These are phyloP conservation scores for Dictyostelium gargantuum DNA, from an alignment of 208 protist species.

Conservation along the genomic window DNA sequence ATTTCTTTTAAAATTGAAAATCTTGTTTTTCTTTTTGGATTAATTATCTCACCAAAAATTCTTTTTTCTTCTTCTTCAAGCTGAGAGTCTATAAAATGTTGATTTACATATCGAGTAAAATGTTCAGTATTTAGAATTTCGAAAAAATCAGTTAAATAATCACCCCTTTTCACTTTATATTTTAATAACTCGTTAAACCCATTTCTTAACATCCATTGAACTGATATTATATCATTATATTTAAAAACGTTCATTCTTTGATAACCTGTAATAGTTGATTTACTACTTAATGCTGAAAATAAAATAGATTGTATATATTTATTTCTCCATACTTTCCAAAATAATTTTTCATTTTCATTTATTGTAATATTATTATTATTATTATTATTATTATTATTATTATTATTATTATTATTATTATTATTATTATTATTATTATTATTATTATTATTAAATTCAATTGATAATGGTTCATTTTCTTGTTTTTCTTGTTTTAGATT, in stretches of 20 bases:
- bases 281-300: background rate
- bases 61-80: too few relatives aligned
- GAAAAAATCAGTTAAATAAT: background rate
- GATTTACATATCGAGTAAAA: too few relatives aligned
- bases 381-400: too few relatives aligned
- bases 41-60: too few relatives aligned
- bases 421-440: too few relatives aligned
- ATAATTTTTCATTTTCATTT: background rate
- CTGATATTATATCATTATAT: background rate
- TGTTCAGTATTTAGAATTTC: background rate
- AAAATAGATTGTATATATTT: background rate
- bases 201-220: background rate
- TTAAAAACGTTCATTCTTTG: background rate
- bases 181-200: background rate
- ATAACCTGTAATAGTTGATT: background rate
- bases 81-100: too few relatives aligned
- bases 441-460: too few relatives aligned
- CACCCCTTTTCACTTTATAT: background rate
- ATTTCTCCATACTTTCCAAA: background rate
- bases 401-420: too few relatives aligned
- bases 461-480: too few relatives aligned
- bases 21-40: too few relatives aligned
- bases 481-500: too few relatives aligned
- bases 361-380: too few relatives aligned
- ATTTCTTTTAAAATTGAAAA: background rate